These are phyloP conservation scores for Microbotryum silenes-acaulis DNA, from an alignment of 1,284 basidiomycete genomes.

Conservation along the genomic window DNA sequence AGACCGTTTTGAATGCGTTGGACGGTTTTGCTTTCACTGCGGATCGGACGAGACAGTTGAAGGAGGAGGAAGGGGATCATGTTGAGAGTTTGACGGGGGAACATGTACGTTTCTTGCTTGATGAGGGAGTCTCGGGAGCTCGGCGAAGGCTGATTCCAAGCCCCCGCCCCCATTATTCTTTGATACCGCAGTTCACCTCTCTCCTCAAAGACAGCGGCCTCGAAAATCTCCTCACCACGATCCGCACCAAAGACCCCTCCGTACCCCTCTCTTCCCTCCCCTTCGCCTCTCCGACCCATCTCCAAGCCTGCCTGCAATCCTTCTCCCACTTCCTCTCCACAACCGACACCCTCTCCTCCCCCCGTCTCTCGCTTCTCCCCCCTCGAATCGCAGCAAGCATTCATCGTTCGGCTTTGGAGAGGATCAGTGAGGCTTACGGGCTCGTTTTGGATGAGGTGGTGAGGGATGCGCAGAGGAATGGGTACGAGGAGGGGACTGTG, in stretches of 20 bases:
- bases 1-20: conserved; percentile 60
- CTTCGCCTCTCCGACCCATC: conserved; percentile 50
- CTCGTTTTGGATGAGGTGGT: conserved; percentile 57
- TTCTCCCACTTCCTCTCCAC: conserved; percentile 45
- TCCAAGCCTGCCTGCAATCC: conserved; percentile 49
- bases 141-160: neutral
- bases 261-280: conserved; percentile 62
- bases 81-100: conserved; percentile 63
- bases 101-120: conserved; percentile 55
- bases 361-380: conserved; percentile 64
- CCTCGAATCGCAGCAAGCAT: conserved; percentile 59
- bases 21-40: conserved; percentile 52
- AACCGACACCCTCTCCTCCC: conserved; percentile 45
- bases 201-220: conserved; percentile 69
- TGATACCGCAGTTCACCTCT: conserved; percentile 53
- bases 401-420: conserved; percentile 62
- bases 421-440: conserved; percentile 61
- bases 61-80: conserved; percentile 55
- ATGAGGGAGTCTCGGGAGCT: neutral
- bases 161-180: no score
- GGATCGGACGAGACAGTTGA: conserved; percentile 54
- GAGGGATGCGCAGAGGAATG: conserved; percentile 53
- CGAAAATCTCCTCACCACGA: conserved; percentile 53
- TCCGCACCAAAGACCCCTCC: conserved; percentile 50
- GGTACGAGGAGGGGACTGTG: conserved; percentile 82